A percentile compares a stretch with the other conserved stretches of the same genome.
Conservation (phyloP, 73 alveolate genomes). For the Vitrella brassicaformis region DNA sequence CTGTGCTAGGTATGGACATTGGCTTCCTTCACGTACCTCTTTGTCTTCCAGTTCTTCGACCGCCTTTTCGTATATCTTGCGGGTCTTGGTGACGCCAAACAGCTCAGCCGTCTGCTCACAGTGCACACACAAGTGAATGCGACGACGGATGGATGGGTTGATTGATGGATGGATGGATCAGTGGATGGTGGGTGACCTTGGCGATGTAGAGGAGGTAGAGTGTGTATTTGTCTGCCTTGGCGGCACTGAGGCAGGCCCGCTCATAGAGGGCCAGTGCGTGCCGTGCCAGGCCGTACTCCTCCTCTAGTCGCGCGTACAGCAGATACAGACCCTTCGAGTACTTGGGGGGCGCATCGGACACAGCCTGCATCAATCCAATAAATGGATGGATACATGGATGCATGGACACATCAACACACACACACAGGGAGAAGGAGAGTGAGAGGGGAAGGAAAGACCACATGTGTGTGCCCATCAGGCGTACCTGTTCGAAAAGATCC, state of each 20-base stretch:
- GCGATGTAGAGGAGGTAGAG: not conserved
- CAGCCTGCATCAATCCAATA: not conserved
- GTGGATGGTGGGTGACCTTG: too few relatives aligned
- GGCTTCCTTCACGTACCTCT: conserved; percentile 13
- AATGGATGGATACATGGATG: not conserved
- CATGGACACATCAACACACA: not conserved
- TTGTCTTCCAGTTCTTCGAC: conserved; percentile 61
- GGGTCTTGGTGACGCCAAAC: conserved; percentile 71
- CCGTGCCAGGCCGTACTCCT: conserved; percentile 74
- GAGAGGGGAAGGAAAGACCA: not conserved
- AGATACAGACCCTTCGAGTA: conserved; percentile 56
- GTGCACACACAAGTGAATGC: not conserved
- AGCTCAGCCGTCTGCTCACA: conserved; percentile 68
- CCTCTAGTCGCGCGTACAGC: conserved; percentile 81
- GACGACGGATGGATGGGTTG: too few relatives aligned
- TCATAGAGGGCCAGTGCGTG: conserved; percentile 68
- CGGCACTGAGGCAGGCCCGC: conserved; percentile 37
- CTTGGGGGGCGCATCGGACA: conserved; percentile 19
- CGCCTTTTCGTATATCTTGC: conserved; percentile 73
- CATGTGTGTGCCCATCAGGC: conserved; percentile 35
- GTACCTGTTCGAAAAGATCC: conserved; percentile 62
- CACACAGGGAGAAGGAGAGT: too few relatives aligned
- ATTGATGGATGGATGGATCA: too few relatives aligned
- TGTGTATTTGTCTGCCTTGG: not conserved
- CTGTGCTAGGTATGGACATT: too few relatives aligned